Percentiles rank a stretch among this genome's conserved stretches.
These are phyloP conservation scores for Protea cynaroides DNA, from an alignment of 164 flowering plant genomes.

Conservation along the genomic window DNA sequence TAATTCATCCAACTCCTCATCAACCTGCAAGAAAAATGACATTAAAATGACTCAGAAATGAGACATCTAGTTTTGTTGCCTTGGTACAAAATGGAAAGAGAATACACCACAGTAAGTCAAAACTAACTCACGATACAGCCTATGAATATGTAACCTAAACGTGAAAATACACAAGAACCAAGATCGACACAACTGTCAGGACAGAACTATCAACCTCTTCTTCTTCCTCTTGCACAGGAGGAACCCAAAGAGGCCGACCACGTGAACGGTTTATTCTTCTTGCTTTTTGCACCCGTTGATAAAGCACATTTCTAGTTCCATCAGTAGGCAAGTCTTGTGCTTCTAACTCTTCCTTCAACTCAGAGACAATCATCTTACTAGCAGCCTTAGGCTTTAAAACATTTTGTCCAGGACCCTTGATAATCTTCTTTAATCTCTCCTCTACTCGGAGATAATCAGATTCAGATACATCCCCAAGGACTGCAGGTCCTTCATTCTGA, in stretches of 20 bases:
- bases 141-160: not conserved
- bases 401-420: conserved; percentile 82
- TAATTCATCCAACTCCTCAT: conserved; percentile 82
- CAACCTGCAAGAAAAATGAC: conserved; percentile 45
- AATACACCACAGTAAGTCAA: not conserved
- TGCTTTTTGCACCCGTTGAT: conserved; percentile 96
- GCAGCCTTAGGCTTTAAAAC: conserved; percentile 95
- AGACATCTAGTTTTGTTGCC: not conserved
- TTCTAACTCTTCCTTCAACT: conserved; percentile 88
- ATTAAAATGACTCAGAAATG: not conserved
- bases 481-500: conserved; percentile 60
- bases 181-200: not conserved
- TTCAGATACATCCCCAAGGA: conserved; percentile 69
- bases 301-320: conserved; percentile 95
- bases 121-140: not conserved
- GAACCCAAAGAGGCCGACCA: conserved; percentile 98
- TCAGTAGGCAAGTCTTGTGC: conserved; percentile 92
- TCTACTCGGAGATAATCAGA: conserved; percentile 69
- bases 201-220: conserved; percentile 54
- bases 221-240: conserved; percentile 91
- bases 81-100: not conserved
- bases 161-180: not conserved
- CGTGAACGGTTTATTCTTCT: conserved; percentile 97
- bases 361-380: conserved; percentile 90
- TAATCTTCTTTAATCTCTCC: conserved; percentile 70